Conservation (phyloP, 352 stramenopile genomes). For the Aphanomyces euteiches region DNA sequence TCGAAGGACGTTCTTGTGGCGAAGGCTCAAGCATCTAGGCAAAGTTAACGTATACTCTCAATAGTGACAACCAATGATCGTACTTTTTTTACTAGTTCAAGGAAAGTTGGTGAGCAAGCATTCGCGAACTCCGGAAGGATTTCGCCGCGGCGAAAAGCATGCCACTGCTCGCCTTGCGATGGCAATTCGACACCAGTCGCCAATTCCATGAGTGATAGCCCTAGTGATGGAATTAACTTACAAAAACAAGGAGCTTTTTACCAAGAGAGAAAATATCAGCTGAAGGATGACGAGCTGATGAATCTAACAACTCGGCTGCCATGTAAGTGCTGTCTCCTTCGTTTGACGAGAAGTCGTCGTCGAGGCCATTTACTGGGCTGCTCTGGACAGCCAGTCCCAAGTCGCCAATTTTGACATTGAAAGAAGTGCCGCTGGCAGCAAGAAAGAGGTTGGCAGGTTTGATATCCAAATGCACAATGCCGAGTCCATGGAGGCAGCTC, state of each 20-base stretch:
- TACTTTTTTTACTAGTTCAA: conserved; percentile 46
- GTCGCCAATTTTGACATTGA: conserved; percentile 82
- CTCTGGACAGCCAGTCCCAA: conserved; percentile 84
- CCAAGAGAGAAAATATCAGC: conserved; percentile 96
- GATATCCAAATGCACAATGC: conserved; percentile 94
- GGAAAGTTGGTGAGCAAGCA: conserved; percentile 50
- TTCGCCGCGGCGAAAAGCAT: conserved; percentile 51
- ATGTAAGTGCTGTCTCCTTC: conserved; percentile 94
- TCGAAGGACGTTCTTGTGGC: conserved; percentile 42
- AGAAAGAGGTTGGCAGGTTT: conserved; percentile 97
- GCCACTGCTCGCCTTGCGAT: conserved; percentile 56
- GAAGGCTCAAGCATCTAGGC: conserved; percentile 63
- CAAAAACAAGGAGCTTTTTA: conserved; percentile 29
- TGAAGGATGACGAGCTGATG: conserved; percentile 51
- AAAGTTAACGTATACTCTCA: not conserved
- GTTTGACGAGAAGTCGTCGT: conserved; percentile 56
- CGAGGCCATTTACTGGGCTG: conserved; percentile 28
- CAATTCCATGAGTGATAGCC: conserved; percentile 66
- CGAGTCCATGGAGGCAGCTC: conserved; percentile 82
- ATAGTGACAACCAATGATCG: not conserved
- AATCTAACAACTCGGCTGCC: conserved; percentile 85
- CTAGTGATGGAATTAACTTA: conserved; percentile 31
- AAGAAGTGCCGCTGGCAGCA: conserved; percentile 39
- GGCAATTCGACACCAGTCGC: conserved; percentile 44
- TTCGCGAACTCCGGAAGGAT: conserved; percentile 39